phyloP scores from a whole-genome alignment of 140 eudicot species.

The Senecio squalidus region DNA sequence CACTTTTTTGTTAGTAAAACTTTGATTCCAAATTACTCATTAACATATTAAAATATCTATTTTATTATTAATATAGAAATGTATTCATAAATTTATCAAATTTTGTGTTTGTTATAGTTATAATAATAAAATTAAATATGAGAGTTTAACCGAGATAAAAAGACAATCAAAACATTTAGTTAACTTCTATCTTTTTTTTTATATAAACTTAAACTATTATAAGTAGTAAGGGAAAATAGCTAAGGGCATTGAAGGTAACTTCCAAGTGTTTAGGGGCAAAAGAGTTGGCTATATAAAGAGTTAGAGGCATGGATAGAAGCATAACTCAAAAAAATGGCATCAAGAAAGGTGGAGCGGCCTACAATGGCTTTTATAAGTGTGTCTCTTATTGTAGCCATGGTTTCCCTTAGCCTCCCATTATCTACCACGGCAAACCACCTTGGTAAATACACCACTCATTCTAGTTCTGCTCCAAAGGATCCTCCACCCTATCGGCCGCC shows the following conservation, averaged over 20 bases:
- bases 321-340: background rate
- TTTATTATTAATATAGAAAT: too few relatives aligned
- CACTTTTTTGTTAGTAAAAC: too few relatives aligned
- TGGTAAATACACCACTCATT: background rate
- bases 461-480: background rate
- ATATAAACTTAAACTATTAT: constrained; percentile 1
- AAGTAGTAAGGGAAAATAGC: background rate
- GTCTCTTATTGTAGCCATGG: constrained; percentile 31
- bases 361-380: constrained; percentile 22
- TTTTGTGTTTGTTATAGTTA: too few relatives aligned
- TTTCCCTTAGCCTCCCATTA: constrained; percentile 23
- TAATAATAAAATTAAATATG: too few relatives aligned
- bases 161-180: too few relatives aligned
- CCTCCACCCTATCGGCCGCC: background rate
- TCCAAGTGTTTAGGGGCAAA: background rate
- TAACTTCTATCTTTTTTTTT: too few relatives aligned
- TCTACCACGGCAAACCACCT: constrained; percentile 13
- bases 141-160: too few relatives aligned
- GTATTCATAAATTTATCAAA: too few relatives aligned
- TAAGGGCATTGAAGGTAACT: background rate
- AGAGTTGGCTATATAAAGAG: constrained; percentile 17
- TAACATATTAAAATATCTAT: too few relatives aligned
- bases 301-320: constrained; percentile 6
- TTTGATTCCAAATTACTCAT: too few relatives aligned
- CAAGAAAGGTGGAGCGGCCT: too few relatives aligned